phyloP scores from a whole-genome alignment of 2,329 filamentous ascomycete species.

The Pseudogymnoascus sp. region DNA sequence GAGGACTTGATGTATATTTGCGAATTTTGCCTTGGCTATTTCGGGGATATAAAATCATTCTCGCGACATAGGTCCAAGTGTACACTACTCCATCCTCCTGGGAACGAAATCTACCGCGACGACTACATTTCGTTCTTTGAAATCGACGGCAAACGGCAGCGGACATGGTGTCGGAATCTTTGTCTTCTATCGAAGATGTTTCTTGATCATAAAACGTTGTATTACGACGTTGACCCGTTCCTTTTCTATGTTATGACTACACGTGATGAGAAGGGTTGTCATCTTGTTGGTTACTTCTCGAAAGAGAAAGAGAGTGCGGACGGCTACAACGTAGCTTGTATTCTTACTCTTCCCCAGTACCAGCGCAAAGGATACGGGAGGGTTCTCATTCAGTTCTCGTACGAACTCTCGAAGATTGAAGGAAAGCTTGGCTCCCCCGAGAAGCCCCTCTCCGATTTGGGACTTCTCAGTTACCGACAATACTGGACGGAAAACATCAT shows the following conservation, averaged over 20 bases:
- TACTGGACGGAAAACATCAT: slow-evolving; percentile 97
- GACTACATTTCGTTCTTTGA: slow-evolving; percentile 93
- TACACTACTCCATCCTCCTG: slow-evolving; percentile 82
- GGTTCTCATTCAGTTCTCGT: slow-evolving; percentile 92
- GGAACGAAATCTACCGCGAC: slow-evolving; percentile 97
- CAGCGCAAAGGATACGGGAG: slow-evolving; percentile 91
- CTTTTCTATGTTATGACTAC: slow-evolving; percentile 97
- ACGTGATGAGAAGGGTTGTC: slow-evolving; percentile 80
- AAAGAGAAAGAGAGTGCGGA: slow-evolving; percentile 98
- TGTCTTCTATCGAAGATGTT: slow-evolving; percentile 95
- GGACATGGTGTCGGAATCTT: slow-evolving; percentile 93
- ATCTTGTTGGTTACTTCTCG: slow-evolving; percentile 98
- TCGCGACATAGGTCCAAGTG: slow-evolving; percentile 83
- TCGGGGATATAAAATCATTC: slow-evolving; percentile 75
- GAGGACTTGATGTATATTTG: slow-evolving; percentile 92
- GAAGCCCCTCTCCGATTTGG: slow-evolving; percentile 90
- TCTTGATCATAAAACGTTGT: slow-evolving; percentile 93
- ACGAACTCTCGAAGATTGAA: slow-evolving; percentile 92
- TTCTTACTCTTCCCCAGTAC: slow-evolving; percentile 91
- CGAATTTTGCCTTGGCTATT: slow-evolving; percentile 94
- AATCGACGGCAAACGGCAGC: slow-evolving; percentile 87
- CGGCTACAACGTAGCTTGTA: slow-evolving; percentile 96
- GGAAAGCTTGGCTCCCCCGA: slow-evolving; percentile 92
- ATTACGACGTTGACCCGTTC: slow-evolving; percentile 99
- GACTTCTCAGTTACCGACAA: slow-evolving; percentile 86